Evolutionary conservation across 192 early-diverging fungal species (phyloP).

Genomic region (Rhizophagus clarus): DNA sequence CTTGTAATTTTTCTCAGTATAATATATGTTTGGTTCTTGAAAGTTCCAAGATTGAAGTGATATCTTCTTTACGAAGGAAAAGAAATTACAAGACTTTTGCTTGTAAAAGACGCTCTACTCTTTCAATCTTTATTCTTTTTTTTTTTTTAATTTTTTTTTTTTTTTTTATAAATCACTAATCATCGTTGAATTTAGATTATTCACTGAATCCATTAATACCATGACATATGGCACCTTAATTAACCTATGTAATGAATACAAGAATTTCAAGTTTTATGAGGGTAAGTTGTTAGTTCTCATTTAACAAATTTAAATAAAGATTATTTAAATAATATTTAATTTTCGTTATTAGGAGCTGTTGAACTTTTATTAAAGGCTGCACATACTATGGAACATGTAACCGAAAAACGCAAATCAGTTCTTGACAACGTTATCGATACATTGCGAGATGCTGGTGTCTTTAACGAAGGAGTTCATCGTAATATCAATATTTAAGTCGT

Average conservation of each 20-base stretch:
- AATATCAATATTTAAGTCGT: not conserved
- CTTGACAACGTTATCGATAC: slow-evolving; percentile 15
- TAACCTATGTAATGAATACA: slow-evolving; percentile 25
- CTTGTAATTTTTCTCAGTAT: not conserved
- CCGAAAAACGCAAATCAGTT: slow-evolving; percentile 14
- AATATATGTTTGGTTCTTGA: not conserved
- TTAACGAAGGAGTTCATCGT: slow-evolving; percentile 12
- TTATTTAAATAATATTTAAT: not conserved
- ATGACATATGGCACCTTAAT: slow-evolving; percentile 31
- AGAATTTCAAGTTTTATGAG: slow-evolving; percentile 16
- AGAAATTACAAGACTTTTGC: not conserved
- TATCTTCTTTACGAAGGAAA: not conserved
- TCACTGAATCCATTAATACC: slow-evolving; percentile 24
- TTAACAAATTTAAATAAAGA: not conserved
- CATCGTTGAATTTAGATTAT: not conserved
- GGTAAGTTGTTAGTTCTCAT: not conserved
- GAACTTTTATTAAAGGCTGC: slow-evolving; percentile 25
- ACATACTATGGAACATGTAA: not conserved
- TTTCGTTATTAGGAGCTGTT: slow-evolving; percentile 9
- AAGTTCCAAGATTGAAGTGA: not conserved
- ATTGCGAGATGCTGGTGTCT: slow-evolving; percentile 20
- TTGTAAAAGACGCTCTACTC: not conserved
- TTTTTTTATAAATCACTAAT: not conserved
- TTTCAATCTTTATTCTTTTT: not conserved
- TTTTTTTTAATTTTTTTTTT: not conserved